phyloP scores from a whole-genome alignment of 306 rosid species.

The Corylus avellana region DNA sequence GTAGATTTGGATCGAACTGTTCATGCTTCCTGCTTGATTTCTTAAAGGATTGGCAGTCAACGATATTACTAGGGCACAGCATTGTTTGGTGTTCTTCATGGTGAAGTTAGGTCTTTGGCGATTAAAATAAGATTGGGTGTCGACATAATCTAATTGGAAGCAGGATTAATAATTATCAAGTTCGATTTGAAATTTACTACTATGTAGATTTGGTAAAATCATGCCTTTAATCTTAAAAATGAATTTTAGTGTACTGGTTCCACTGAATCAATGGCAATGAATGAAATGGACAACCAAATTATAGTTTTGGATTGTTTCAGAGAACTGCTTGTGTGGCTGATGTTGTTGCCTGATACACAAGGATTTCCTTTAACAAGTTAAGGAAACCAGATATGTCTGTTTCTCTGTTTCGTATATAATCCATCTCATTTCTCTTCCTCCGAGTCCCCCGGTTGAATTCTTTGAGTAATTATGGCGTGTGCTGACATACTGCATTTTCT shows the following conservation, averaged over 20 bases:
- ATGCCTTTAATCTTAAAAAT: neutral
- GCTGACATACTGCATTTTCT: constrained; percentile 36
- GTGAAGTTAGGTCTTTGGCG: neutral
- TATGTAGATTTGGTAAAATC: neutral
- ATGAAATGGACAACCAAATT: too few species aligned
- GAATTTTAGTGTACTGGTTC: too few species aligned
- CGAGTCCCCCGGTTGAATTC: constrained; percentile 8
- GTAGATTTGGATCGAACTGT: neutral
- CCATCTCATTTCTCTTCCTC: constrained; percentile 16
- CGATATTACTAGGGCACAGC: neutral
- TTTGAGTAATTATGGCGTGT: constrained; percentile 1
- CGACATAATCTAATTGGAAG: neutral
- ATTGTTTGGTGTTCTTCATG: neutral
- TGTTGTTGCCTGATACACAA: too few species aligned
- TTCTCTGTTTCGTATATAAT: constrained; percentile 11
- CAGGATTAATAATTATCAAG: neutral
- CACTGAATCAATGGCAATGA: too few species aligned
- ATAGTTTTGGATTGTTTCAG: too few species aligned
- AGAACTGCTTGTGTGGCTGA: too few species aligned
- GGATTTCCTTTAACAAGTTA: too few species aligned
- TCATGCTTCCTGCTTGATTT: neutral
- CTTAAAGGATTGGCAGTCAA: neutral
- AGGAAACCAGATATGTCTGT: too few species aligned
- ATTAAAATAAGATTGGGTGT: neutral
- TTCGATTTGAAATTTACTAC: neutral